Evolutionary conservation across 2,329 filamentous ascomycete genomes (phyloP), one percentile per base, ranked within the genome.

Genomic region (Aschersonia sp.): DNA sequence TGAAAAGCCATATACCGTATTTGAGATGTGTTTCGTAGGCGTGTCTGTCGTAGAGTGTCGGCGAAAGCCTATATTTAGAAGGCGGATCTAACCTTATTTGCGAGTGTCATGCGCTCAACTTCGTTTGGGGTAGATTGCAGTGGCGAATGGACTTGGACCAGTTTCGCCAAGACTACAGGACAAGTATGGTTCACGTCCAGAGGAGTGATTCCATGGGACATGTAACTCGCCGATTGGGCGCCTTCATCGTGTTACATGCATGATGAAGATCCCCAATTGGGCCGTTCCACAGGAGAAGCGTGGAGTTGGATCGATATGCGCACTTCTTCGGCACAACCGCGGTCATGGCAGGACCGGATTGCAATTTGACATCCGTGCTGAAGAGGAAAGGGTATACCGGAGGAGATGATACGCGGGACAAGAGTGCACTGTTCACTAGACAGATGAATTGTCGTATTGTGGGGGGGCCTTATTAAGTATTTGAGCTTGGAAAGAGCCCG

Each of bases 361-460:
- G 89, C 81, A 96, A 95, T 95, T 95, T 95, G 89, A 96, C 89
- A 95, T 95, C 86, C 84, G 86, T 94, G 89, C 89, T 91, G 69
- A 55, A 9, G 29, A 3, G 31, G 7, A 30, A 10, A 9, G 7
- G 20, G 20, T 20, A 20, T 20, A 20, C 20, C 20, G 20, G 20
- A 20, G 20, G 2, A 20, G 20, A 20, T 20, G 20, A 20, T 20
- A 20, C 20, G 20, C 20, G 20, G 20, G 20, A 20, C 20, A 20
- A 20, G 20, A 20, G 20, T 20, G 20, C 20, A 20, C 20, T 20
- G 20, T 20, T 20, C 20, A 20, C 20, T 20, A 20, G 12, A 38
- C 4, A 12, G 7, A 38, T 4, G 35, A 38, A 12, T 3, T 38
- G 35, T 38, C 35, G 7, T 38, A 38, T 38, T 38, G 12, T 38